A percentile compares a stretch with the other conserved stretches of the same genome.
Conservation (phyloP, 768 basidiomycete genomes). For the Termitomyces sp. region DNA sequence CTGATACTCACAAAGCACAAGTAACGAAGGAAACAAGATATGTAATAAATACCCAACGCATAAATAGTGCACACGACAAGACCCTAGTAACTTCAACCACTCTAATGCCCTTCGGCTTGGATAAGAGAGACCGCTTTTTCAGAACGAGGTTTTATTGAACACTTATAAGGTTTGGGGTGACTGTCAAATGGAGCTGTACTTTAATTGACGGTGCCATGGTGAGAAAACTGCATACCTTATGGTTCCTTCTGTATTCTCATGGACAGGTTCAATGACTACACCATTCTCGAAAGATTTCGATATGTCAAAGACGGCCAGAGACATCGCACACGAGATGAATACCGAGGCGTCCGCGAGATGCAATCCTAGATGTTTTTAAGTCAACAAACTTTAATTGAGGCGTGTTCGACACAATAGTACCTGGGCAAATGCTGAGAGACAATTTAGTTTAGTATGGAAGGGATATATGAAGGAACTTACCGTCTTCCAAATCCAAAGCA, state of each 20-base stretch:
- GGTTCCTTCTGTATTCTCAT: conserved; percentile 55
- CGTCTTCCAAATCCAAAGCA: conserved; percentile 73
- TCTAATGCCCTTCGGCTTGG: conserved; percentile 32
- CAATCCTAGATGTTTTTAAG: conserved; percentile 28
- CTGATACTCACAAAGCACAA: conserved; percentile 15
- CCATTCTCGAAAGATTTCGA: conserved; percentile 41
- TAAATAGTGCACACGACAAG: neutral
- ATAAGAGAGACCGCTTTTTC: conserved; percentile 50
- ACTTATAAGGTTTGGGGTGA: conserved; percentile 60
- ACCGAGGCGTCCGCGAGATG: conserved; percentile 51
- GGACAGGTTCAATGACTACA: conserved; percentile 41
- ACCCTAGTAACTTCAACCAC: neutral
- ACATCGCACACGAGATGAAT: conserved; percentile 47
- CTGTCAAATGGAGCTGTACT: conserved; percentile 21
- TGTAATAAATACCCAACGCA: conserved; percentile 25
- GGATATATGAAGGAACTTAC: conserved; percentile 21
- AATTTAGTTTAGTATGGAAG: conserved; percentile 1
- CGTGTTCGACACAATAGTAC: conserved; percentile 19
- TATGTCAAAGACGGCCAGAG: conserved; percentile 48
- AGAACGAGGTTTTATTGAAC: conserved; percentile 55
- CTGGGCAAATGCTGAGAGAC: conserved; percentile 39
- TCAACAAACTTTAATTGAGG: conserved; percentile 2
- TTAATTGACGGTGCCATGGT: neutral
- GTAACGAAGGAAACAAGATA: conserved; percentile 26
- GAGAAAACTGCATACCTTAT: conserved; percentile 41